phyloP scores from a whole-genome alignment of 208 protist species.

The Wallacemonas collosoma region DNA sequence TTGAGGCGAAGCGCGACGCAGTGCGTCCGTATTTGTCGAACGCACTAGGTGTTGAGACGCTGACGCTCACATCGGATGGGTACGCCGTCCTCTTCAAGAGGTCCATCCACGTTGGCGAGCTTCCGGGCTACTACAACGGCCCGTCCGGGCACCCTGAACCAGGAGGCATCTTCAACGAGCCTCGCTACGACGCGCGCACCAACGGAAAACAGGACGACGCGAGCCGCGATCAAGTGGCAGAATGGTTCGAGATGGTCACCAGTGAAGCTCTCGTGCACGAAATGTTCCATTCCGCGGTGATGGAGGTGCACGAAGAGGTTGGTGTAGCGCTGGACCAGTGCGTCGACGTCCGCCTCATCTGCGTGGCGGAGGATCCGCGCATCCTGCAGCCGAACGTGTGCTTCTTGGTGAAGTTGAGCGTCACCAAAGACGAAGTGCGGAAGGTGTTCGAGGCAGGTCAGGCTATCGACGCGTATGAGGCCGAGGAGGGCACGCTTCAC shows the following conservation, averaged over 20 bases:
- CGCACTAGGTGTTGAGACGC: slow-evolving; percentile 48
- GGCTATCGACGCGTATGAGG: slow-evolving; percentile 45
- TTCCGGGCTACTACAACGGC: slow-evolving; percentile 45
- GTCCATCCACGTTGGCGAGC: slow-evolving; percentile 34
- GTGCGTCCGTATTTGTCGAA: slow-evolving; percentile 30
- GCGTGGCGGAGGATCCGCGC: slow-evolving; percentile 26
- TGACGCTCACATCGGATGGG: slow-evolving; percentile 36
- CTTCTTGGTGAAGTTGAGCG: slow-evolving; percentile 30
- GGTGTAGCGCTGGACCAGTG: slow-evolving; percentile 24
- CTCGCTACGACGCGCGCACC: not conserved
- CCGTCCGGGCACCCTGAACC: slow-evolving; percentile 53
- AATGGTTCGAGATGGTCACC: slow-evolving; percentile 29
- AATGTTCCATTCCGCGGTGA: slow-evolving; percentile 32
- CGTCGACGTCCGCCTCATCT: slow-evolving; percentile 32
- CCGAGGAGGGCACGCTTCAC: slow-evolving; percentile 29
- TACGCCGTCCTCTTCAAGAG: slow-evolving; percentile 40
- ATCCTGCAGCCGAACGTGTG: slow-evolving; percentile 43
- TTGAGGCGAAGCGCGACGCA: slow-evolving; percentile 5
- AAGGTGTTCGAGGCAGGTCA: slow-evolving; percentile 29
- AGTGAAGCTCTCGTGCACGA: slow-evolving; percentile 20
- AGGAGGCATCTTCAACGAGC: slow-evolving; percentile 25
- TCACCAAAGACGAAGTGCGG: slow-evolving; percentile 25
- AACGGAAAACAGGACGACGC: not conserved
- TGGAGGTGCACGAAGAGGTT: slow-evolving; percentile 49
- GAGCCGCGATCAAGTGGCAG: slow-evolving; percentile 8